Evolutionary conservation across 495 filamentous ascomycete species (phyloP).

Genomic region (Talaromyces ruber): DNA sequence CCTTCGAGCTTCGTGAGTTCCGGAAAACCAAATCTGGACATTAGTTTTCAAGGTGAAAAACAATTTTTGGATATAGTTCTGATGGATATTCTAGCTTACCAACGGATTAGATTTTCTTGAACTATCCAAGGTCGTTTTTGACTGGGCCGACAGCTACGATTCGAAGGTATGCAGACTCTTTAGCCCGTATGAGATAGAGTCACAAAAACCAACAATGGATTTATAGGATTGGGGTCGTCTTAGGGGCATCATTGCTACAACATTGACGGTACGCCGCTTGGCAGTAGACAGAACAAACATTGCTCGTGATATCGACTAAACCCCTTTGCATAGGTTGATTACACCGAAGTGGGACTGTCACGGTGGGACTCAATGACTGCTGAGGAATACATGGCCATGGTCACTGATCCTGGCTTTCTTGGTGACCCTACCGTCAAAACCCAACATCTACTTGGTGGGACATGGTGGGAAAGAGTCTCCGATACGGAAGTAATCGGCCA

Average conservation of each 20-base stretch:
- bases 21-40: slow-evolving; percentile 5
- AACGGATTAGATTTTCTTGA: slow-evolving; percentile 3
- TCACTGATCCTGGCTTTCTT: slow-evolving; percentile 55
- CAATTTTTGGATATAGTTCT: not conserved
- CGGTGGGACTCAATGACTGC: slow-evolving; percentile 65
- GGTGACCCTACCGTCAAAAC: slow-evolving; percentile 64
- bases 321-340: slow-evolving; percentile 47
- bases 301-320: not conserved
- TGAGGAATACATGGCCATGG: slow-evolving; percentile 63
- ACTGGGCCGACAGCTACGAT: slow-evolving; percentile 82
- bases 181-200: not conserved
- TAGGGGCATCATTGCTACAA: slow-evolving; percentile 61
- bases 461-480: slow-evolving; percentile 60
- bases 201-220: not conserved
- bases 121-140: slow-evolving; percentile 31
- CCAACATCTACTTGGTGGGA: slow-evolving; percentile 69
- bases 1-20: not conserved
- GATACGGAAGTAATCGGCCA: slow-evolving; percentile 62
- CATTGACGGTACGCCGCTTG: slow-evolving; percentile 40
- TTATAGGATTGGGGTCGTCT: slow-evolving; percentile 64
- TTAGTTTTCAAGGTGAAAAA: slow-evolving; percentile 5
- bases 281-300: not conserved
- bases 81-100: not conserved
- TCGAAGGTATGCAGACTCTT: slow-evolving; percentile 33
- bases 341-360: slow-evolving; percentile 64